A percentile compares a stretch with the other conserved stretches of the same genome.
phyloP scores from a whole-genome alignment of 2,329 filamentous ascomycete species.

The Pestalotiopsis sp. region DNA sequence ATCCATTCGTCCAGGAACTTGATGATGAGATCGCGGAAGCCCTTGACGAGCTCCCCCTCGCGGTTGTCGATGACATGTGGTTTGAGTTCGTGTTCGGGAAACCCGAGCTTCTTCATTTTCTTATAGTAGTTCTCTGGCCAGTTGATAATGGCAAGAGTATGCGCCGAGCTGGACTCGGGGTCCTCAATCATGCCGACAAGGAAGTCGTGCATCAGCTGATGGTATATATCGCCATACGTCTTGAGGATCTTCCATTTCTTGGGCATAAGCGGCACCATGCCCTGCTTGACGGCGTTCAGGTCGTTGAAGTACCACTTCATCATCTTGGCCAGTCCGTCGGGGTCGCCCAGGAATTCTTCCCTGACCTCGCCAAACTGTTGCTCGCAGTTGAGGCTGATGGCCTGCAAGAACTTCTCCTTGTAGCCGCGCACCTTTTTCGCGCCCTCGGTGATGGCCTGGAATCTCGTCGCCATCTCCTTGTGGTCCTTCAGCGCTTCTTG shows the following conservation, averaged over 20 bases:
- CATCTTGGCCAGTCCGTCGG: conserved; percentile 80
- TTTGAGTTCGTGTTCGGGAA: conserved; percentile 72
- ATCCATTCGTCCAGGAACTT: conserved; percentile 97
- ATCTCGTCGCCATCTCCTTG: conserved; percentile 88
- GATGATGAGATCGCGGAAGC: conserved; percentile 94
- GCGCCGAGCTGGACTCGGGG: conserved; percentile 78
- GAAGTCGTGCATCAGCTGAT: conserved; percentile 94
- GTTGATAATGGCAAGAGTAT: conserved; percentile 89
- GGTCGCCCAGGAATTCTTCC: conserved; percentile 80
- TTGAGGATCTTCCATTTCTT: conserved; percentile 96
- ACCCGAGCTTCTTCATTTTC: conserved; percentile 91
- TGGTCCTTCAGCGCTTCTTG: conserved; percentile 96
- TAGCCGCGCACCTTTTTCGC: conserved; percentile 92
- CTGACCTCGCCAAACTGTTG: conserved; percentile 73
- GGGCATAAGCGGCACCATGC: conserved; percentile 89
- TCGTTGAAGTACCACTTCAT: conserved; percentile 99
- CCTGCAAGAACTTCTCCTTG: conserved; percentile 90
- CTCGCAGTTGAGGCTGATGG: conserved; percentile 74
- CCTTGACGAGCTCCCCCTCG: conserved; percentile 85
- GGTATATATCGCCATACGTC: conserved; percentile 89
- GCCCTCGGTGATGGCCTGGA: conserved; percentile 93
- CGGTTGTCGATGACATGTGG: conserved; percentile 91
- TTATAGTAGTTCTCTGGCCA: conserved; percentile 96
- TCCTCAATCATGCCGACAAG: conserved; percentile 83
- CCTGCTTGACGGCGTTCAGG: conserved; percentile 89